phyloP scores from a whole-genome alignment of 2,329 filamentous ascomycete species.

The Pseudocercospora cruenta region DNA sequence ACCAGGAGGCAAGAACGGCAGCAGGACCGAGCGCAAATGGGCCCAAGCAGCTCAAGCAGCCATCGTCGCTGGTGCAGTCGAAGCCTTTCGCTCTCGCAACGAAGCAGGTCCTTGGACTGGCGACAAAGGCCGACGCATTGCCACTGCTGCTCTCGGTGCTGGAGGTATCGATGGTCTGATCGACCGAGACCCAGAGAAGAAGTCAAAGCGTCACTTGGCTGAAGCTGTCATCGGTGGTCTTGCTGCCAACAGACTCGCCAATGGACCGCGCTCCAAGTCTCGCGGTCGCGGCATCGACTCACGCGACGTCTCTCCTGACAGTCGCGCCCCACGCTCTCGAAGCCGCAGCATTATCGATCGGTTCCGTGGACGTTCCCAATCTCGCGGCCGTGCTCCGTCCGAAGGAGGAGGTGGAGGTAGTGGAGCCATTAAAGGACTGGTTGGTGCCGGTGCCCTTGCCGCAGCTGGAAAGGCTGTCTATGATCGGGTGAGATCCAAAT shows the following conservation, averaged over 20 bases:
- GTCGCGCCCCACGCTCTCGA: conserved; percentile 59
- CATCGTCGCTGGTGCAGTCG: conserved; percentile 83
- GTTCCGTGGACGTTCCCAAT: conserved; percentile 55
- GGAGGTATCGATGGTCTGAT: conserved; percentile 81
- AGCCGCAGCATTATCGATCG: conserved; percentile 61
- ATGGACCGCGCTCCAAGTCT: conserved; percentile 73
- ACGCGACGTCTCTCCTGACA: conserved; percentile 45
- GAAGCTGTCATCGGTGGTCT: conserved; percentile 89
- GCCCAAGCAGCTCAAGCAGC: conserved; percentile 87
- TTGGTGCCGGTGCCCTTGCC: conserved; percentile 53
- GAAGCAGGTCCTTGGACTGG: conserved; percentile 88
- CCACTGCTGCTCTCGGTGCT: conserved; percentile 83
- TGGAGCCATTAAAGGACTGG: conserved; percentile 53
- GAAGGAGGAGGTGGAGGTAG: conserved; percentile 48
- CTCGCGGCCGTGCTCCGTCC: conserved; percentile 44
- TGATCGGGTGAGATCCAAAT: conserved; percentile 60
- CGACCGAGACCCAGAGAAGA: conserved; percentile 69
- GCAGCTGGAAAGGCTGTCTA: conserved; percentile 57
- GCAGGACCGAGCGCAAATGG: conserved; percentile 67
- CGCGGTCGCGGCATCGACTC: conserved; percentile 48
- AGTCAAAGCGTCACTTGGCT: conserved; percentile 77
- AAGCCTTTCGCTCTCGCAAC: conserved; percentile 88
- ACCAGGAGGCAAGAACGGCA: conserved; percentile 48
- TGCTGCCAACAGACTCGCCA: conserved; percentile 80
- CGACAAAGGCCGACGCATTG: conserved; percentile 86